phyloP scores from a whole-genome alignment of 2,329 filamentous ascomycete genomes.

The Aspergillus ochraceus region DNA sequence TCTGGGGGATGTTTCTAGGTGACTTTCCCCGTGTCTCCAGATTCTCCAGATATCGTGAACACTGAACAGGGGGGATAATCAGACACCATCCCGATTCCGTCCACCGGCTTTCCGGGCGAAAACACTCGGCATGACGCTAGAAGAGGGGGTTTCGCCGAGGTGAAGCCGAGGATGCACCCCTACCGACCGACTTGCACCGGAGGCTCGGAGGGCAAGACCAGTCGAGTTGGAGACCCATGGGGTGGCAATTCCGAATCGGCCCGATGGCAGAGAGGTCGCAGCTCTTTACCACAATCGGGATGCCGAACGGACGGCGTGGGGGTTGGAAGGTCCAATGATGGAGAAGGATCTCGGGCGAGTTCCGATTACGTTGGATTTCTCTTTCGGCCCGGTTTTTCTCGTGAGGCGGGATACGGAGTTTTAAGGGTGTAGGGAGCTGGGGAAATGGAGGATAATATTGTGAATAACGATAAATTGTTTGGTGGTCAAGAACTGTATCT shows the following conservation, averaged over 20 bases:
- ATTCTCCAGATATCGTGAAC: neutral
- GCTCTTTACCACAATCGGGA: slow-evolving; percentile 5
- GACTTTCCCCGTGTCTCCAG: neutral
- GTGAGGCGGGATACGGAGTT: neutral
- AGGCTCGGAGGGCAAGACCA: neutral
- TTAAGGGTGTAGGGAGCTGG: no score
- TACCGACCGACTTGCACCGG: slow-evolving; percentile 1
- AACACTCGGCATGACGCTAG: neutral
- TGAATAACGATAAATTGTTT: no score
- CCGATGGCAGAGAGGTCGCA: neutral
- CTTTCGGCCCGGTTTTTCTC: neutral
- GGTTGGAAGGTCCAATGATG: neutral
- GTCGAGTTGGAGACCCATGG: slow-evolving; percentile 3
- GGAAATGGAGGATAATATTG: no score
- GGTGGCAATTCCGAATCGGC: slow-evolving; percentile 9
- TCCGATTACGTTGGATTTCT: neutral
- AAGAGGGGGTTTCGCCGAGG: slow-evolving; percentile 7
- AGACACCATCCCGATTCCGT: neutral
- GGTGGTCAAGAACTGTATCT: no score
- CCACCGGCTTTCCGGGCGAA: neutral
- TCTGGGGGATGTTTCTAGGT: neutral
- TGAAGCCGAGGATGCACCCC: slow-evolving; percentile 4
- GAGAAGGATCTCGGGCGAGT: slow-evolving; percentile 5
- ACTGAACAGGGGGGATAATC: neutral
- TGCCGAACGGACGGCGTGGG: slow-evolving; percentile 10